Percentiles rank a stretch among this genome's conserved stretches.
These are phyloP conservation scores for Coemansia sp. DNA, from an alignment of 192 early-diverging fungal genomes.

Conservation along the genomic window DNA sequence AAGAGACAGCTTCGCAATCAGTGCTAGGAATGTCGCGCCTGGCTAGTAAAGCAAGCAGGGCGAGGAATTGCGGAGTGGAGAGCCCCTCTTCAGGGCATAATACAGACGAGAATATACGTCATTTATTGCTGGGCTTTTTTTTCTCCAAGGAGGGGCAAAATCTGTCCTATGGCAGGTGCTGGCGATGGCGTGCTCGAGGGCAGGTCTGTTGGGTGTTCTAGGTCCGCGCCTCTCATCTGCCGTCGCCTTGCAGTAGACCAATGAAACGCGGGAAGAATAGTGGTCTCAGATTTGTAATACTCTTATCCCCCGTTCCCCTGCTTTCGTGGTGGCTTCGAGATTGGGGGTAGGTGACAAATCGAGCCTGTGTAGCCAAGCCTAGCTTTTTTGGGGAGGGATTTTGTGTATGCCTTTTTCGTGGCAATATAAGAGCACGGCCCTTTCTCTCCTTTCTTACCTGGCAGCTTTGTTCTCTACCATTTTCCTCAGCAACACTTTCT, in stretches of 20 bases:
- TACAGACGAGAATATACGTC: not conserved
- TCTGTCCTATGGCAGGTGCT: slow-evolving; percentile 3
- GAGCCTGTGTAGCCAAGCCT: not conserved
- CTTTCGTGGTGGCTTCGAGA: not conserved
- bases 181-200: slow-evolving; percentile 17
- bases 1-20: not conserved
- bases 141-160: not conserved
- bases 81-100: not conserved
- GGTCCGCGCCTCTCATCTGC: not conserved
- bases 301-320: slow-evolving; percentile 1
- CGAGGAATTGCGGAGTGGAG: not conserved
- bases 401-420: not conserved
- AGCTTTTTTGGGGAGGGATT: not conserved
- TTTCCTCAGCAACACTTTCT: not conserved
- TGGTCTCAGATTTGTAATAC: slow-evolving; percentile 4
- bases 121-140: not conserved
- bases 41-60: not conserved
- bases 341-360: slow-evolving; percentile 2
- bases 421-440: not conserved
- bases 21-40: not conserved
- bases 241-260: not conserved
- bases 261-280: slow-evolving; percentile 1
- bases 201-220: not conserved
- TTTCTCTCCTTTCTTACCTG: not conserved
- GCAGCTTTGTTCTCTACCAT: not conserved